These are phyloP conservation scores for Echites panduratus DNA, from an alignment of 257 asterid species.

Conservation along the genomic window DNA sequence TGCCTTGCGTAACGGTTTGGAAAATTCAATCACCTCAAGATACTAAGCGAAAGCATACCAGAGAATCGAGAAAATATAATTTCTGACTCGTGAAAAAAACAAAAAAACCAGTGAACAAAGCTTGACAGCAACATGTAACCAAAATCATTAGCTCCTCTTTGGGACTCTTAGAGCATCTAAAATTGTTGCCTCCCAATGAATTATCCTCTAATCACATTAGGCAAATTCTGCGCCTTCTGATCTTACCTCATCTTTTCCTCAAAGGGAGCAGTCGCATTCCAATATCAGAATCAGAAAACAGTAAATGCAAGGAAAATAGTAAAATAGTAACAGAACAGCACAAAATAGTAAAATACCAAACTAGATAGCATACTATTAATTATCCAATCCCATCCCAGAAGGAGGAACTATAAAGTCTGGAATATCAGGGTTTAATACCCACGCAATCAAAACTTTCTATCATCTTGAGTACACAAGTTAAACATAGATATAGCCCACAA, in stretches of 20 bases:
- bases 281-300: not conserved
- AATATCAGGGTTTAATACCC: constrained; percentile 6
- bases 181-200: not conserved
- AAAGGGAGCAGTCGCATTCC: not conserved
- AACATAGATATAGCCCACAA: constrained; percentile 7
- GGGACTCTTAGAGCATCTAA: not conserved
- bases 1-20: too few relatives aligned
- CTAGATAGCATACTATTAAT: not conserved
- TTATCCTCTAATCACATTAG: not conserved
- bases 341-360: not conserved
- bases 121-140: not conserved
- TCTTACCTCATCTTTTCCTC: too few relatives aligned
- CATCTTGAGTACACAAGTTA: constrained; percentile 9
- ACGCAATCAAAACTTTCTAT: constrained; percentile 17
- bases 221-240: not conserved
- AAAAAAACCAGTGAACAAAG: not conserved
- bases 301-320: not conserved
- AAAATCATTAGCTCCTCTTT: too few relatives aligned
- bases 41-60: not conserved
- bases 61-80: too few relatives aligned
- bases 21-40: too few relatives aligned
- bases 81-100: not conserved
- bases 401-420: not conserved
- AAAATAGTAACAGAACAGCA: not conserved
- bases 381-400: not conserved